A percentile compares a stretch with the other conserved stretches of the same genome.
Conservation (phyloP, 139 green algal genomes). For the Chlamydomonas sphaeroides region DNA sequence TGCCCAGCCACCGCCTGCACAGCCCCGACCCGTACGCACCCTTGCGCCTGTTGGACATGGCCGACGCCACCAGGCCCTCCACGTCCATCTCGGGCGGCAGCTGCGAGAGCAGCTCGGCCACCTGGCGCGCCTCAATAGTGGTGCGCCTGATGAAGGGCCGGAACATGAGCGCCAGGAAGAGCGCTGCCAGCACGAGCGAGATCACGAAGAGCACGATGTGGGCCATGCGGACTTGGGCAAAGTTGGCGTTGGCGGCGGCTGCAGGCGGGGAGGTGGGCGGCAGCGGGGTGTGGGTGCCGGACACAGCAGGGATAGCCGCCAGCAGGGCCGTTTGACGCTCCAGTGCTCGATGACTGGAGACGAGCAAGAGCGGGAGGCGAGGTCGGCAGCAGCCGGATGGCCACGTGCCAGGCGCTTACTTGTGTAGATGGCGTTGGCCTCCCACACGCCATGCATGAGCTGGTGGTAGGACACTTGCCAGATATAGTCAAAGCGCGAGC, state of each 20-base stretch:
- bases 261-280: too few relatives aligned
- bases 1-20: too few relatives aligned
- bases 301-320: too few relatives aligned
- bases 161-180: conserved; percentile 50
- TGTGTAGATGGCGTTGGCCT: conserved; percentile 37
- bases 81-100: conserved; percentile 57
- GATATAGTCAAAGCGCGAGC: conserved; percentile 35
- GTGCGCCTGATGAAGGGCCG: conserved; percentile 48
- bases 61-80: conserved; percentile 48
- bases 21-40: not conserved
- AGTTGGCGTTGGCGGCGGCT: conserved; percentile 36
- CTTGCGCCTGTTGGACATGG: conserved; percentile 22
- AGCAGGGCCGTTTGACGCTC: too few relatives aligned
- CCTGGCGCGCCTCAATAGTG: conserved; percentile 48
- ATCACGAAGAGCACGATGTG: conserved; percentile 51
- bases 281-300: too few relatives aligned
- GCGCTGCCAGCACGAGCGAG: conserved; percentile 30
- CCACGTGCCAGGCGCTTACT: not conserved
- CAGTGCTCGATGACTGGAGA: too few relatives aligned
- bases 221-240: conserved; percentile 28
- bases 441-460: conserved; percentile 33
- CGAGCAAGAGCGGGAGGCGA: too few relatives aligned
- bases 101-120: conserved; percentile 54
- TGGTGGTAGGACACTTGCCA: conserved; percentile 46
- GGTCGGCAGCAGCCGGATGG: not conserved